Base-by-base conservation (phyloP, 495 filamentous ascomycete species). In the Penicillium verhagenii region DNA sequence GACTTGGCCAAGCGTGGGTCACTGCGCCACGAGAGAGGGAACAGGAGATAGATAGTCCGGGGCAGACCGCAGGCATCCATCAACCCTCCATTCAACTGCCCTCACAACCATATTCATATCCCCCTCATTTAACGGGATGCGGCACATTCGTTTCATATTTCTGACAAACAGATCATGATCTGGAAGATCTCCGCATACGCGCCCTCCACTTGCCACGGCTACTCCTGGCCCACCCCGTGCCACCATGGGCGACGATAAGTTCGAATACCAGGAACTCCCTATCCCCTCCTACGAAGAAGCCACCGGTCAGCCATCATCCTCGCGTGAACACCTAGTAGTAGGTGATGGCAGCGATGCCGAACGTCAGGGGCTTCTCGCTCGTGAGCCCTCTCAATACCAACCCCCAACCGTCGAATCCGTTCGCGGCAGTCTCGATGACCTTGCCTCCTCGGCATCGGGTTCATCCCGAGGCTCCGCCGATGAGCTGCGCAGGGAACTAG, bases 221-320 rank as follows among this genome's bases (percentile, higher is more conserved):
- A 67, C 55, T 58, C 56, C 51, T 67, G 71, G 71, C 67, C 68
- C 53, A 56, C 51, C 58, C 54, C 58, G 50, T 57, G 55, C 53
- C 72, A 60, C 65, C 60, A 84, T 85, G 81, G 70, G 76, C 59
- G 77, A 81, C 74, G 80, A 84, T 60, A 86, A 85, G 70, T 73
- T 75, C 55, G 67, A 82, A 20, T 86, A 87, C 70, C 82, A 86
- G 61, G 69, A 80, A 46, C 80, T 90, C 50, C 92, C 94, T 18
- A 96, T 97, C 71, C 93, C 93, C 8, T 86, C 88, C 35, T 98
- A 98, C 79, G 93, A 97, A 70, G 94, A 98, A 76, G 92, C 94
- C 50, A 85, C 78, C 31, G 84, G 81, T 20, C 81, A 79, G 40
- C 79, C 84, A 16, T 72, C 74, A 35, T 87, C 86, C 37, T 83